phyloP scores from a whole-genome alignment of 441 rosid species.

The Gossypium davidsonii region DNA sequence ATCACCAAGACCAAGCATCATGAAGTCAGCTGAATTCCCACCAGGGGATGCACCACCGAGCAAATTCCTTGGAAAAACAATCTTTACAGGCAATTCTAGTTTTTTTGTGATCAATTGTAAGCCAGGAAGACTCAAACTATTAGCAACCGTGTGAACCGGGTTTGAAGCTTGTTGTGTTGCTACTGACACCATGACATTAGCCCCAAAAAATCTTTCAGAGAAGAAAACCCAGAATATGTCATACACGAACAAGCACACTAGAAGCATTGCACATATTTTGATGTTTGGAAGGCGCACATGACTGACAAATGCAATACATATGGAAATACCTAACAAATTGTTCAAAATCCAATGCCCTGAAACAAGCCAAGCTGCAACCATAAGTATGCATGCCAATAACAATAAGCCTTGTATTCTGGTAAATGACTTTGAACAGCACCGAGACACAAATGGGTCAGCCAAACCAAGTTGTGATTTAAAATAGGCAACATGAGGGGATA shows the following conservation, averaged over 20 bases:
- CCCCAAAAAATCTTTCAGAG: constrained; percentile 95
- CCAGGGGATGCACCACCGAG: constrained; percentile 68
- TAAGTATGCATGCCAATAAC: constrained; percentile 40
- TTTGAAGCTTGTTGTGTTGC: constrained; percentile 94
- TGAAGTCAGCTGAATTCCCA: constrained; percentile 59
- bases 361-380: constrained; percentile 81
- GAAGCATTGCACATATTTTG: constrained; percentile 87
- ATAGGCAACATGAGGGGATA: constrained; percentile 52
- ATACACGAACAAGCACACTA: constrained; percentile 74
- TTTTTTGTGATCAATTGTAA: constrained; percentile 89
- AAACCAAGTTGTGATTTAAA: constrained; percentile 58
- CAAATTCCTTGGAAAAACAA: constrained; percentile 79
- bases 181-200: constrained; percentile 94
- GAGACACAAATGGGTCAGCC: constrained; percentile 77
- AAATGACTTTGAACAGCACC: constrained; percentile 80
- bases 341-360: constrained; percentile 94
- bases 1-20: constrained; percentile 99
- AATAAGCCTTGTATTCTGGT: constrained; percentile 65
- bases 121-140: constrained; percentile 92
- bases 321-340: constrained; percentile 82
- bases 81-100: constrained; percentile 88
- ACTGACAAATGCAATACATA: constrained; percentile 89
- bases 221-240: constrained; percentile 99
- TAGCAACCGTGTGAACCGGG: constrained; percentile 90
- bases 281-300: constrained; percentile 93